Evolutionary conservation across 2,329 filamentous ascomycete genomes (phyloP).

Genomic region (Raffaelea albimanens): DNA sequence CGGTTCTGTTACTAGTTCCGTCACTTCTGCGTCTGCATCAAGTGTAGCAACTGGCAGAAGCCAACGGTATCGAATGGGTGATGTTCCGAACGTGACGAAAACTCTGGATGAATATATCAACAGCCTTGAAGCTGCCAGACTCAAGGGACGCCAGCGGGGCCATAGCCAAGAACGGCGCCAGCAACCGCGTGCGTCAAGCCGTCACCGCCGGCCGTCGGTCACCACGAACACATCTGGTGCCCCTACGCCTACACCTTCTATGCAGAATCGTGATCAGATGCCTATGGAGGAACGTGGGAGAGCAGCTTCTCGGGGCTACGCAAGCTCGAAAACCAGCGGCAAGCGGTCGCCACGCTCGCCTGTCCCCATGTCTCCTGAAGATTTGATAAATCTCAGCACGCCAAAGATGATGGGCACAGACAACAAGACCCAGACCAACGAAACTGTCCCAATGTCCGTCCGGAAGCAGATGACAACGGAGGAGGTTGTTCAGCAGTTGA

Average conservation of each 20-base stretch:
- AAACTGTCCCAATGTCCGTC: conserved; percentile 27
- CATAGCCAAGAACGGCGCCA: conserved; percentile 38
- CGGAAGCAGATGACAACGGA: conserved; percentile 14
- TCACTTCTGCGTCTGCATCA: conserved; percentile 46
- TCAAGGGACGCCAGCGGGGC: conserved; percentile 41
- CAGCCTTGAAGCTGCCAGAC: conserved; percentile 67
- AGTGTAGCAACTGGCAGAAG: conserved; percentile 34
- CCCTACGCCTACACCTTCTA: conserved; percentile 28
- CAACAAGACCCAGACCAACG: conserved; percentile 14
- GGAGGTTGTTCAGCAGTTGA: not conserved
- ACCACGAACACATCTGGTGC: conserved; percentile 7
- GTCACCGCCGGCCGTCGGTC: conserved; percentile 12
- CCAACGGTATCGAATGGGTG: conserved; percentile 30
- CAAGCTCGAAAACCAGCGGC: conserved; percentile 47
- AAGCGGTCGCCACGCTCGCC: conserved; percentile 89
- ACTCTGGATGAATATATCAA: conserved; percentile 79
- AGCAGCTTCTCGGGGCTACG: conserved; percentile 51
- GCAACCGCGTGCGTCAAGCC: conserved; percentile 35
- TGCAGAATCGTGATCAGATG: conserved; percentile 48
- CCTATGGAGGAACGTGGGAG: conserved; percentile 55
- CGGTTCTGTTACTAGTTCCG: conserved; percentile 47
- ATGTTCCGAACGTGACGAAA: conserved; percentile 44
- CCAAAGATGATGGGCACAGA: conserved; percentile 24
- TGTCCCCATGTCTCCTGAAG: conserved; percentile 88
- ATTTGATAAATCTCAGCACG: conserved; percentile 55